Evolutionary conservation across 2,329 filamentous ascomycete genomes (phyloP).

Genomic region (Lecanicillium sp.): DNA sequence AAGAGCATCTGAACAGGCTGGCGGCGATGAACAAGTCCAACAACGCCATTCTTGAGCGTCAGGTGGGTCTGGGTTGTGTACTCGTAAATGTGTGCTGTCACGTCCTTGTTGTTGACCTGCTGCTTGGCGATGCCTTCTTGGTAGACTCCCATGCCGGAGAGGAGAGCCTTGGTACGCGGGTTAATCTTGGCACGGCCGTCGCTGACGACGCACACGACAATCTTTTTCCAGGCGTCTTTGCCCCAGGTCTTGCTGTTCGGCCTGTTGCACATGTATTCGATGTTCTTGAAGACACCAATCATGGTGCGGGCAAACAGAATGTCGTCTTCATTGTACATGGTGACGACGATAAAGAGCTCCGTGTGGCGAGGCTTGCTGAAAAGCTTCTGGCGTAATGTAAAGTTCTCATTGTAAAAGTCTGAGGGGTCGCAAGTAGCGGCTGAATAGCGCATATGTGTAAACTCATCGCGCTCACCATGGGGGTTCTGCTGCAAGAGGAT

Average conservation of each 20-base stretch:
- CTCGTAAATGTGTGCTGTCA: constrained; percentile 96
- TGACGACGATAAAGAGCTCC: constrained; percentile 92
- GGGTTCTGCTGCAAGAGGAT: constrained; percentile 79
- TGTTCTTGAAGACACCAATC: constrained; percentile 97
- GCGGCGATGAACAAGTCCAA: constrained; percentile 74
- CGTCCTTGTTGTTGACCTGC: constrained; percentile 92
- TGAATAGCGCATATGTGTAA: constrained; percentile 87
- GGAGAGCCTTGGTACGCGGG: constrained; percentile 74
- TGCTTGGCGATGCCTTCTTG: constrained; percentile 98
- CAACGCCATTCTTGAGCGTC: constrained; percentile 83
- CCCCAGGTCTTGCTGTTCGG: constrained; percentile 96
- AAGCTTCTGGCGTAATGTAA: constrained; percentile 82
- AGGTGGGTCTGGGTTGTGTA: constrained; percentile 84
- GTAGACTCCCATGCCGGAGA: constrained; percentile 92
- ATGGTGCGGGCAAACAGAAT: constrained; percentile 91
- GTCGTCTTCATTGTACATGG: constrained; percentile 99
- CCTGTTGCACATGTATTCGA: constrained; percentile 94
- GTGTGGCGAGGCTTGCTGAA: constrained; percentile 91
- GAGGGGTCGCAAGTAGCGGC: constrained; percentile 90
- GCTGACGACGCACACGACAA: constrained; percentile 95
- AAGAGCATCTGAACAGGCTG: constrained; percentile 96
- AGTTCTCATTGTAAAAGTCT: constrained; percentile 81
- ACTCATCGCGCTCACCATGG: constrained; percentile 86
- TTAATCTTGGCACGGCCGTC: constrained; percentile 98
- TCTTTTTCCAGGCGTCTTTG: constrained; percentile 98